These are phyloP conservation scores for Phialemoniopsis sp. DNA, from an alignment of 2,329 filamentous ascomycete genomes.

Conservation along the genomic window DNA sequence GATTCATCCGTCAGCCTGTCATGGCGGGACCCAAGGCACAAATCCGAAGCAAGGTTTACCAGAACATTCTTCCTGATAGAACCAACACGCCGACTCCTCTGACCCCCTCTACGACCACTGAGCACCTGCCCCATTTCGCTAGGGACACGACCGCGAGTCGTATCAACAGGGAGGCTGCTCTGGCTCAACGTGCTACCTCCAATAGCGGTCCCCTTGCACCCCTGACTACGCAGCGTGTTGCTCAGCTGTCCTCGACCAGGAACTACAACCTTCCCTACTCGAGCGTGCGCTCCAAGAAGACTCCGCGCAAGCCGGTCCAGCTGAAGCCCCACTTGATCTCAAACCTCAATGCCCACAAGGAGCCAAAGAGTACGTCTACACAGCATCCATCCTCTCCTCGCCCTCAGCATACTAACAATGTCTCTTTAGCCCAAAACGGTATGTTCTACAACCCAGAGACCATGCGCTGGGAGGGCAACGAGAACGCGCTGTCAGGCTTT, in stretches of 20 bases:
- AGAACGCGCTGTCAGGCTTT: constrained; percentile 77
- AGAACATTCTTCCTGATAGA: constrained; percentile 51
- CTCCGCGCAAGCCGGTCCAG: constrained; percentile 49
- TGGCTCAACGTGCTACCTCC: constrained; percentile 55
- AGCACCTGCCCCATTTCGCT: constrained; percentile 57
- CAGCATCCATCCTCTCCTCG: not conserved
- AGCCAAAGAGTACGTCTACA: constrained; percentile 68
- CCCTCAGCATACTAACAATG: not conserved
- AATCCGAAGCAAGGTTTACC: constrained; percentile 51
- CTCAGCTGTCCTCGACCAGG: constrained; percentile 45
- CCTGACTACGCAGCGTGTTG: constrained; percentile 49
- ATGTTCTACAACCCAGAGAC: constrained; percentile 93
- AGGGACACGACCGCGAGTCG: constrained; percentile 63
- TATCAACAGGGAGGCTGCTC: constrained; percentile 57
- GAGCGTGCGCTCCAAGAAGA: constrained; percentile 50
- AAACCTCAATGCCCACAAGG: constrained; percentile 69
- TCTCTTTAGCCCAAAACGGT: constrained; percentile 51
- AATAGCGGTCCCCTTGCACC: constrained; percentile 45
- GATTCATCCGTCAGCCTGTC: constrained; percentile 75
- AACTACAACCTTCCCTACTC: constrained; percentile 39
- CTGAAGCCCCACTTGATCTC: constrained; percentile 85
- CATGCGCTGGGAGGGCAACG: constrained; percentile 94
- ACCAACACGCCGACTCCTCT: constrained; percentile 47
- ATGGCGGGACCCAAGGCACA: constrained; percentile 63
- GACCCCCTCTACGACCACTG: constrained; percentile 49